Base-by-base conservation (phyloP, 148 eudicot genomes). In the Suaeda aralocaspica region DNA sequence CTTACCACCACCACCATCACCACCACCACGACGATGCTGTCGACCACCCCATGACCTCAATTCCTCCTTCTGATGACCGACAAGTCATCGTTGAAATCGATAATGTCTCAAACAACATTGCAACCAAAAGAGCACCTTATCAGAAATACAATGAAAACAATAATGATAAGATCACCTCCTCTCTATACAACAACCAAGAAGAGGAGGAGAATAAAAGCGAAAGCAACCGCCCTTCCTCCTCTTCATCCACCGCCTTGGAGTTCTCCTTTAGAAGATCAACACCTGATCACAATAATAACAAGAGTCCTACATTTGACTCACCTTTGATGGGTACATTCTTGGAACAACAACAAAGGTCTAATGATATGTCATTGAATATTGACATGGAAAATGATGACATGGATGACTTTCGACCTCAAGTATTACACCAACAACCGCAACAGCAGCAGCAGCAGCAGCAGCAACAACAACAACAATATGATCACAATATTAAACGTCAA, bases 71-170 rank as follows among this genome's bases (percentile, higher is more conserved):
- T n/a, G 67, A 44, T 11, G 83, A 82, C 45, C 64, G 34, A 30
- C 64, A 60, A 34, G 77, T 87, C 31, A 75, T 84, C 42, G 82
- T 87, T 0, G 81, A 84, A 29, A 75, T 87, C 26, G 81, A 87
- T n/a, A n/a, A n/a, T 46, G 72, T 50, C 30, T 6, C 44, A 14
- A 50, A n/a, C 64, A 22, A 30, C 53, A 30, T 6, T 2, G 9
- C 21, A 18, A 45, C 39, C 49, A 5, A 59, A 72, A 5, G 39
- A 36, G 56, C 69, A 41, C 50, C 50, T 3, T 3, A 0, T 13
- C 50, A 46, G 0, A 13, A 44, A 14, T 25, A 19, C 10, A 71
- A 29, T 29, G 33, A 63, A 33, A 49, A 14, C 7, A 42, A 28
- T 21, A 71, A 36, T 36, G 41, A 36, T 36, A 36, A 36, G 4